These are phyloP conservation scores for Phialemoniopsis sp. DNA, from an alignment of 2,329 filamentous ascomycete species.

Conservation along the genomic window DNA sequence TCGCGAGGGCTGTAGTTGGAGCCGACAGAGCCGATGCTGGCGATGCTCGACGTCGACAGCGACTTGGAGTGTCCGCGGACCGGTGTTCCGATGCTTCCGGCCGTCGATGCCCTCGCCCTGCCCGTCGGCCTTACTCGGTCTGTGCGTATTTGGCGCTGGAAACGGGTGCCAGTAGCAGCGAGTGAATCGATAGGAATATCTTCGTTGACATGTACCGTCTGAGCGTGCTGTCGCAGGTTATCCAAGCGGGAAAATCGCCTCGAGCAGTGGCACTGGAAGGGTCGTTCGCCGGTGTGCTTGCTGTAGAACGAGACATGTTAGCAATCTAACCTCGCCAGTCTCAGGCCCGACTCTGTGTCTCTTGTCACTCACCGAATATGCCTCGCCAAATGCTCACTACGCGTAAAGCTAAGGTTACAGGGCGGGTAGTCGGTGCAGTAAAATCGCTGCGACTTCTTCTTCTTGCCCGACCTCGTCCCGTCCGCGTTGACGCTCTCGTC, in stretches of 20 bases:
- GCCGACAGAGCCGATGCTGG: constrained; percentile 62
- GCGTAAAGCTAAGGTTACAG: constrained; percentile 89
- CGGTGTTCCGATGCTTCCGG: constrained; percentile 67
- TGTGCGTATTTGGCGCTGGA: constrained; percentile 86
- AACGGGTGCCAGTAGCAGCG: constrained; percentile 86
- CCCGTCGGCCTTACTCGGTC: constrained; percentile 74
- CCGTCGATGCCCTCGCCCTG: constrained; percentile 73
- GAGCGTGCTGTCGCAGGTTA: constrained; percentile 93
- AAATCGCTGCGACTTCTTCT: constrained; percentile 95
- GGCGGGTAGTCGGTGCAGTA: constrained; percentile 95
- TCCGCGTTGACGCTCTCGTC: constrained; percentile 61
- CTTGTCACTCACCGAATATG: constrained; percentile 75
- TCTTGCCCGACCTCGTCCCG: constrained; percentile 71
- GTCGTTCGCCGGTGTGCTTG: constrained; percentile 95
- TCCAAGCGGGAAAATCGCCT: constrained; percentile 90
- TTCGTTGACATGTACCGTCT: constrained; percentile 96
- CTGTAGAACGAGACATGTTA: constrained; percentile 35
- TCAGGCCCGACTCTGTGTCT: constrained; percentile 2
- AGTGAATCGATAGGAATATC: constrained; percentile 93
- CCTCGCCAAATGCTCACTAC: constrained; percentile 90
- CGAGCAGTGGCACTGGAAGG: constrained; percentile 94
- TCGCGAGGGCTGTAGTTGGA: constrained; percentile 65
- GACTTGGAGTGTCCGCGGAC: constrained; percentile 79
- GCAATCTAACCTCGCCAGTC: neutral
- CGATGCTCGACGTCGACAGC: constrained; percentile 82